Base-by-base conservation (phyloP, 1,284 basidiomycete genomes). In the Tilletia indica region DNA sequence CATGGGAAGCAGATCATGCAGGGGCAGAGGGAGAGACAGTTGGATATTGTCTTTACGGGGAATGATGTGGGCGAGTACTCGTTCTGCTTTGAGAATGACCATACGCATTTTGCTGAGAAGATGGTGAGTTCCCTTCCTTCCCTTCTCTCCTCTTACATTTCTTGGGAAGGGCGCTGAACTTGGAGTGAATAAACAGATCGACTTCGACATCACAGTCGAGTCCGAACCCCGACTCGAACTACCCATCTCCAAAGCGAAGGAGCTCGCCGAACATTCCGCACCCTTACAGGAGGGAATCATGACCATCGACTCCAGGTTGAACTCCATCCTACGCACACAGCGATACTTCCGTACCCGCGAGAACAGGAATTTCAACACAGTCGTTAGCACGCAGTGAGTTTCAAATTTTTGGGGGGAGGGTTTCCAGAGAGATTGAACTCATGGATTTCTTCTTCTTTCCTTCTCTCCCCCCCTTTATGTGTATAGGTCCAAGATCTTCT, bases 31-130 rank as follows among this genome's bases (percentile, higher is more conserved):
- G 95, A 98, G 82, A 90, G 93, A 47, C 94, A 98, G 82, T 94
- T 96, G 56, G 97, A 99, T 88, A 97, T 91, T 82, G 93, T 99
- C 74, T 90, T 99, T 77, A 99, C 97, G 4, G 96, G 93, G 14
- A 95, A 97, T 86, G 89, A 89, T 48, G 89, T 91, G 71, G 96
- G 96, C 80, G 97, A 99, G 88, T 98, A 98, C 86, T 87, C 93
- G 2, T 99, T 99, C 87, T 99, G 97, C 87, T 97, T 99, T 84
- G 92, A 94, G 84, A 99, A 99, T 86, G 93, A 96, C 14, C 72
- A 74, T 68, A 77, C 73, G 38, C 75, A 75, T 8, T 70, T 78
- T 25, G 76, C 73, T 11, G 82, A 82, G 21, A 84, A 84, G 70
- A 72, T 82, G 39, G 76, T 78, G 70, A 68, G 75, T 74, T 38